These are phyloP conservation scores for Phoenix dactylifera DNA, from an alignment of 176 grass and related monocot species.

Conservation along the genomic window DNA sequence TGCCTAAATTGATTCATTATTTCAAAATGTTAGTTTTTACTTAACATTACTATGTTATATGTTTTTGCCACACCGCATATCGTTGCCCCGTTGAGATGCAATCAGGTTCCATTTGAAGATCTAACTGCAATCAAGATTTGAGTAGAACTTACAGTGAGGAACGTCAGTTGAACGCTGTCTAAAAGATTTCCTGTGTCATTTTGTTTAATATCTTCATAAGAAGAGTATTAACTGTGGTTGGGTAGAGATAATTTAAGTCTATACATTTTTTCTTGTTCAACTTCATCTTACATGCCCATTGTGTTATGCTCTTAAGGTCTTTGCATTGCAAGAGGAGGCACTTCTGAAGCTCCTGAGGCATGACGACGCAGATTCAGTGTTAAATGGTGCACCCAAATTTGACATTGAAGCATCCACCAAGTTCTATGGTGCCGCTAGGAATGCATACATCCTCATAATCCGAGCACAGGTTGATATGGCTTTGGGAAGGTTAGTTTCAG, in stretches of 20 bases:
- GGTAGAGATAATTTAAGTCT: not conserved
- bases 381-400: conserved; percentile 40
- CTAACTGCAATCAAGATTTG: too few relatives aligned
- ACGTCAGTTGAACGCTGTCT: too few relatives aligned
- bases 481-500: conserved; percentile 42
- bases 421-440: conserved; percentile 52
- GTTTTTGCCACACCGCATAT: too few relatives aligned
- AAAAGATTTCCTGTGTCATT: too few relatives aligned
- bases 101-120: too few relatives aligned
- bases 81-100: too few relatives aligned
- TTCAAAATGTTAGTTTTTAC: too few relatives aligned
- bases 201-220: too few relatives aligned
- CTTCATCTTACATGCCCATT: not conserved
- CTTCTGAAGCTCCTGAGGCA: conserved; percentile 62
- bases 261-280: not conserved
- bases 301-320: conserved; percentile 25
- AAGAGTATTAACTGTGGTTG: too few relatives aligned
- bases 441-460: conserved; percentile 66
- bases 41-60: too few relatives aligned
- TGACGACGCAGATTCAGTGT: conserved; percentile 57
- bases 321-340: conserved; percentile 81
- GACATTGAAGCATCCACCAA: conserved; percentile 53
- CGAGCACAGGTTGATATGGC: conserved; percentile 78
- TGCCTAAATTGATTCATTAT: too few relatives aligned
- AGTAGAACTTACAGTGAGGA: too few relatives aligned